A percentile compares a stretch with the other conserved stretches of the same genome.
These are phyloP conservation scores for Cladosporium sp. DNA, from an alignment of 2,329 filamentous ascomycete species.

Conservation along the genomic window DNA sequence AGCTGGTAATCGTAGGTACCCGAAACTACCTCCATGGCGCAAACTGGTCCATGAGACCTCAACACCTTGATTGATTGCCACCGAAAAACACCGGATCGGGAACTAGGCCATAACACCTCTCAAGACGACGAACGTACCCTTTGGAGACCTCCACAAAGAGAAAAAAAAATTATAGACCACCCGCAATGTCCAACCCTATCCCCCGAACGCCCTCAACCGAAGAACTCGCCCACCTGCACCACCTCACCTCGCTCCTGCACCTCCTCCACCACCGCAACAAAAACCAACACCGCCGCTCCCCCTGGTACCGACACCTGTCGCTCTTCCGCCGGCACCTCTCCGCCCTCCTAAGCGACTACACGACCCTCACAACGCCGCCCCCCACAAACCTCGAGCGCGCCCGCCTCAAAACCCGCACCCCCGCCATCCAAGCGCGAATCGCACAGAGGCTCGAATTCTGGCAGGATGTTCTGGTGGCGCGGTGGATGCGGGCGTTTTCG, in stretches of 20 bases:
- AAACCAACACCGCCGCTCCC: constrained; percentile 78
- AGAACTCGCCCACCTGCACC: constrained; percentile 14
- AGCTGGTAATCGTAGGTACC: too few species aligned
- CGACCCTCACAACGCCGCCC: constrained; percentile 21
- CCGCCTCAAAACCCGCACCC: constrained; percentile 18
- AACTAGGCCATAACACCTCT: too few species aligned
- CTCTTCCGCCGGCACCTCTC: constrained; percentile 63
- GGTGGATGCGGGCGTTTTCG: constrained; percentile 36
- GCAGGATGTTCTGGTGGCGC: constrained; percentile 33
- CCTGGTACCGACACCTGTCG: constrained; percentile 76
- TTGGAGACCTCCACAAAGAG: too few species aligned
- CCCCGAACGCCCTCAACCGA: background rate
- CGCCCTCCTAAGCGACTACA: constrained; percentile 44
- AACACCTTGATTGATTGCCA: too few species aligned
- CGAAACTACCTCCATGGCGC: too few species aligned
- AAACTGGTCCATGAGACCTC: too few species aligned
- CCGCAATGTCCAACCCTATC: background rate
- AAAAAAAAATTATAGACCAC: too few species aligned
- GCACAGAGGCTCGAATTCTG: constrained; percentile 34
- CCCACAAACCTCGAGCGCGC: constrained; percentile 26
- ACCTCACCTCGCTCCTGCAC: constrained; percentile 56
- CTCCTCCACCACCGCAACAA: constrained; percentile 77
- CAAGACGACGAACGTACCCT: too few species aligned
- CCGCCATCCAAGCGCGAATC: constrained; percentile 16
- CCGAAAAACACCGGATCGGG: too few species aligned